These are phyloP conservation scores for Penicillium turbatum DNA, from an alignment of 495 filamentous ascomycete species.

Conservation along the genomic window DNA sequence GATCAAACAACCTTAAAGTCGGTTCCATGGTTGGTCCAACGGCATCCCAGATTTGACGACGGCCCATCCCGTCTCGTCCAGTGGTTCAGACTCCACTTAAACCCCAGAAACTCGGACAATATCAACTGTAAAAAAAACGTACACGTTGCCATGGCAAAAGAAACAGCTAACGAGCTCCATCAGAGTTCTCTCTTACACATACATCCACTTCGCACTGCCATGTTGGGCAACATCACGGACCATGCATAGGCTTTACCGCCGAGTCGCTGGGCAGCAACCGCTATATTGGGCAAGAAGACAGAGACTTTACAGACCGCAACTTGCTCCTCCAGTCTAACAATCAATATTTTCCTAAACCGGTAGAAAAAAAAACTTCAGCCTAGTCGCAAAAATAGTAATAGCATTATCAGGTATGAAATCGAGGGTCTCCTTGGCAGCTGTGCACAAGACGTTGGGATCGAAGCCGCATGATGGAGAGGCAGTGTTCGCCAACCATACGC, in stretches of 20 bases:
- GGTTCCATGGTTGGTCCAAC: conserved; percentile 26
- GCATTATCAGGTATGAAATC: neutral
- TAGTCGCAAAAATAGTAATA: conserved; percentile 7
- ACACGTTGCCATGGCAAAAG: conserved; percentile 30
- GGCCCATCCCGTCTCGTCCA: conserved; percentile 30
- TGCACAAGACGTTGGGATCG: neutral
- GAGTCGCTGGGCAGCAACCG: conserved; percentile 42
- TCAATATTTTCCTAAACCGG: neutral
- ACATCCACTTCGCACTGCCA: conserved; percentile 11
- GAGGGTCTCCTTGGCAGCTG: neutral
- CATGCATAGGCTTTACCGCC: conserved; percentile 39
- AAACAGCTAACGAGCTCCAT: conserved; percentile 9
- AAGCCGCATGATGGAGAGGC: conserved; percentile 6
- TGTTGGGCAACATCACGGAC: conserved; percentile 36
- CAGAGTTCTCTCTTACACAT: conserved; percentile 12
- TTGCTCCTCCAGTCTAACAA: conserved; percentile 15
- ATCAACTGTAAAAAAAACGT: conserved; percentile 10
- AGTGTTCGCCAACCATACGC: neutral
- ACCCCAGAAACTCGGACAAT: conserved; percentile 7
- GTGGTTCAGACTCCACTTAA: conserved; percentile 28
- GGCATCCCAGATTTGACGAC: conserved; percentile 14
- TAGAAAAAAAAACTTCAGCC: conserved; percentile 1
- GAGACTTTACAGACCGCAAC: conserved; percentile 38
- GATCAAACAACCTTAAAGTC: neutral
- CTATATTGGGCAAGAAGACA: conserved; percentile 21